Percentiles rank a stretch among this genome's conserved stretches.
These are phyloP conservation scores for Didymosphaeria variabile DNA, from an alignment of 2,329 filamentous ascomycete genomes.

Conservation along the genomic window DNA sequence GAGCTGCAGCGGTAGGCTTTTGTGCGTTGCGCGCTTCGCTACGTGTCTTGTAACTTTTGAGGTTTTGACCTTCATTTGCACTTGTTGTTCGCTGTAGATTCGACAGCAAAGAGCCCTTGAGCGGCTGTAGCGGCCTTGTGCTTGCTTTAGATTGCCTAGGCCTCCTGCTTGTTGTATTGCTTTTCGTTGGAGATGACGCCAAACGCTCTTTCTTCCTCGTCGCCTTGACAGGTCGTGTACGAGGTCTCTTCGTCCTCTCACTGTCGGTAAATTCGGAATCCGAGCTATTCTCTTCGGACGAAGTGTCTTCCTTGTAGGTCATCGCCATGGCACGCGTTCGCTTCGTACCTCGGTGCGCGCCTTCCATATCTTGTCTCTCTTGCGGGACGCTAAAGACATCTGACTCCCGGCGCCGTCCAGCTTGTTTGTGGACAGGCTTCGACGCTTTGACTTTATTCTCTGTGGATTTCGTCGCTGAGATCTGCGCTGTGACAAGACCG, in stretches of 20 bases:
- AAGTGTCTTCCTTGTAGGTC: slow-evolving; percentile 21
- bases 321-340: slow-evolving; percentile 13
- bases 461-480: background rate
- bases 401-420: background rate
- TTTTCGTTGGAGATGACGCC: background rate
- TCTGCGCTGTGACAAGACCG: background rate
- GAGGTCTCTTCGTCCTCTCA: slow-evolving; percentile 9
- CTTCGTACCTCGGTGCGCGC: background rate
- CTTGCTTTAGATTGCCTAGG: background rate
- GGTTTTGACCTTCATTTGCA: background rate
- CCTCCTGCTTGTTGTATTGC: slow-evolving; percentile 2
- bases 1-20: background rate
- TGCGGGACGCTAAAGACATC: slow-evolving; percentile 23
- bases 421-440: background rate
- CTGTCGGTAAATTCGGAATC: slow-evolving; percentile 20
- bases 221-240: slow-evolving; percentile 3
- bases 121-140: background rate
- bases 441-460: slow-evolving; percentile 12
- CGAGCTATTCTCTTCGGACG: slow-evolving; percentile 12
- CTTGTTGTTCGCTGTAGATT: slow-evolving; percentile 1
- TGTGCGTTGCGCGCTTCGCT: background rate
- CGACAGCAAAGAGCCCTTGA: slow-evolving; percentile 3
- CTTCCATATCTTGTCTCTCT: slow-evolving; percentile 16
- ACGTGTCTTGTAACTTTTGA: background rate
- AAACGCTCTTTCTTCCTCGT: background rate